These are phyloP conservation scores for Novymonas esmeraldas DNA, from an alignment of 208 protist species.

Conservation along the genomic window DNA sequence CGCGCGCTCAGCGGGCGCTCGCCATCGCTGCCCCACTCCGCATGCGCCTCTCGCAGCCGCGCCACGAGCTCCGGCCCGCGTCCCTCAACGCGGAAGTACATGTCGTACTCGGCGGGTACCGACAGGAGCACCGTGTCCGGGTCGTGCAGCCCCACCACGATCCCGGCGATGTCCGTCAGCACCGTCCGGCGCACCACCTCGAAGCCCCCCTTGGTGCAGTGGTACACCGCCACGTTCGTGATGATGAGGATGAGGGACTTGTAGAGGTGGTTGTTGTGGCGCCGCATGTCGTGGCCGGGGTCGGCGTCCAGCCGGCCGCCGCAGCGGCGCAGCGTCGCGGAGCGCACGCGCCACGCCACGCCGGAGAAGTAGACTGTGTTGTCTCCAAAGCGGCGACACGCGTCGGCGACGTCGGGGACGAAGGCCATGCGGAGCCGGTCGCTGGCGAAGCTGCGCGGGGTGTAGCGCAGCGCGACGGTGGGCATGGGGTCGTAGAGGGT, in stretches of 20 bases:
- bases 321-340: slow-evolving; percentile 42
- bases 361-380: slow-evolving; percentile 79
- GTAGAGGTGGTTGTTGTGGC: slow-evolving; percentile 50
- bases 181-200: slow-evolving; percentile 58
- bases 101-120: slow-evolving; percentile 66
- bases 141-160: slow-evolving; percentile 41
- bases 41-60: slow-evolving; percentile 60
- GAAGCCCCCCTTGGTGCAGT: slow-evolving; percentile 55
- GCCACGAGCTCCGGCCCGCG: slow-evolving; percentile 58
- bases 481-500: slow-evolving; percentile 56
- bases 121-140: slow-evolving; percentile 59
- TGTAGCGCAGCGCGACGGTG: slow-evolving; percentile 55
- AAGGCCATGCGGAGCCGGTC: slow-evolving; percentile 56
- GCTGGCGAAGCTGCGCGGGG: slow-evolving; percentile 31
- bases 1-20: slow-evolving; percentile 43
- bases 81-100: slow-evolving; percentile 58
- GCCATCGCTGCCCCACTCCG: slow-evolving; percentile 57
- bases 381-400: slow-evolving; percentile 66
- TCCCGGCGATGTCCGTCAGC: slow-evolving; percentile 44
- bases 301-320: slow-evolving; percentile 26
- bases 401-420: slow-evolving; percentile 53
- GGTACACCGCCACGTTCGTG: slow-evolving; percentile 75
- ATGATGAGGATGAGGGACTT: slow-evolving; percentile 62
- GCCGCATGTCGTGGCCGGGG: slow-evolving; percentile 36
- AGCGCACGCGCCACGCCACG: slow-evolving; percentile 63